Evolutionary conservation across 192 early-diverging fungal genomes (phyloP).

Genomic region (Geranomyces michiganensis): DNA sequence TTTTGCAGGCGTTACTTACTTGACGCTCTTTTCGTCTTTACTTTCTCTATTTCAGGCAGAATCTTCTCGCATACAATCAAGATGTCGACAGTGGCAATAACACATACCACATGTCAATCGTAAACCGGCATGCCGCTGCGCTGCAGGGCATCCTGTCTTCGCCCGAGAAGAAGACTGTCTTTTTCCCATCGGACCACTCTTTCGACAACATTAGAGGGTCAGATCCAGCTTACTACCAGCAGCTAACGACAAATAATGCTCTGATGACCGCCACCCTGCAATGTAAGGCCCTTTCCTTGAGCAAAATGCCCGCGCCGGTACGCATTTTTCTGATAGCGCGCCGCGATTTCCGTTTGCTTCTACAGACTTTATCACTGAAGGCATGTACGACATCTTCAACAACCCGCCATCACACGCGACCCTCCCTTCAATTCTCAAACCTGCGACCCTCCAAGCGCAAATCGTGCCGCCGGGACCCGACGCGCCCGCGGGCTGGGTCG

Average conservation of each 20-base stretch:
- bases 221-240: neutral
- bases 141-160: neutral
- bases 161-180: constrained; percentile 6
- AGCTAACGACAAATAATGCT: neutral
- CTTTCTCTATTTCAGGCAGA: no score
- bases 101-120: constrained; percentile 19
- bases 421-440: constrained; percentile 3
- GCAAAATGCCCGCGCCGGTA: no score
- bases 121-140: neutral
- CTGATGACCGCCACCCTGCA: constrained; percentile 15
- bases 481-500: constrained; percentile 12
- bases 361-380: constrained; percentile 6
- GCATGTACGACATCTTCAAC: constrained; percentile 11
- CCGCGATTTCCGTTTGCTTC: neutral
- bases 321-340: no score
- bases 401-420: neutral
- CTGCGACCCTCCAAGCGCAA: neutral
- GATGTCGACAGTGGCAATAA: neutral
- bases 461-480: constrained; percentile 2
- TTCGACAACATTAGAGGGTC: neutral
- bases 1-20: no score
- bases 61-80: constrained; percentile 8
- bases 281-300: constrained; percentile 5
- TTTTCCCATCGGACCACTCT: constrained; percentile 16
- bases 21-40: no score